Evolutionary conservation across 805 yeast species (phyloP).

Genomic region (Clavispora vitiphila): DNA sequence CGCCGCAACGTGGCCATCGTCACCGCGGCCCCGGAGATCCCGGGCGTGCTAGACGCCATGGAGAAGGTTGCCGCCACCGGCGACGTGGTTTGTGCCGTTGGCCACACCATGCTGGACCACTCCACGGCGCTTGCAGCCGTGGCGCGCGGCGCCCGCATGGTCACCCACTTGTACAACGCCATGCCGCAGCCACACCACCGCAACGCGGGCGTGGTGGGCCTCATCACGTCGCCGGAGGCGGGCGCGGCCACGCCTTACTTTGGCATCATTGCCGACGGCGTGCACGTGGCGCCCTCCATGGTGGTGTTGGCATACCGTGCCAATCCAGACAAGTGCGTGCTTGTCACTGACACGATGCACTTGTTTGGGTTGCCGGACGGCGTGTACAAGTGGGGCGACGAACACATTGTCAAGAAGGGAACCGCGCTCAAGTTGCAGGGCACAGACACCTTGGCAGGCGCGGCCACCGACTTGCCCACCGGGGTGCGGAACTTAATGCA

Average conservation of each 20-base stretch:
- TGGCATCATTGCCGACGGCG: conserved; percentile 55
- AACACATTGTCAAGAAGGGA: conserved; percentile 46
- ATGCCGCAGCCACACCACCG: conserved; percentile 61
- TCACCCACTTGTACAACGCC: conserved; percentile 58
- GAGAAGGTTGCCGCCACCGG: conserved; percentile 23
- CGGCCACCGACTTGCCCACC: conserved; percentile 50
- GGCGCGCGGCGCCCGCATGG: conserved; percentile 51
- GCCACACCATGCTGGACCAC: conserved; percentile 43
- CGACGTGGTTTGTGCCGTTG: conserved; percentile 40
- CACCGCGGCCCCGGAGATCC: conserved; percentile 51
- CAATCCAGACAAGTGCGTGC: conserved; percentile 47
- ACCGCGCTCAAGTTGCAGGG: conserved; percentile 43
- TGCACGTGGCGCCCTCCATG: conserved; percentile 54
- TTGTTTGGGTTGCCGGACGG: conserved; percentile 56
- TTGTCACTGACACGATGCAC: conserved; percentile 58
- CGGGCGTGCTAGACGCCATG: conserved; percentile 41
- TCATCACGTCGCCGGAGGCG: conserved; percentile 28
- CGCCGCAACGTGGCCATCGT: conserved; percentile 35
- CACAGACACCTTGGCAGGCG: conserved; percentile 56
- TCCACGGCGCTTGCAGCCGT: conserved; percentile 40
- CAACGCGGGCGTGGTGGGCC: conserved; percentile 53
- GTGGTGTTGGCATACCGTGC: conserved; percentile 46
- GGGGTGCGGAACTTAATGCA: conserved; percentile 46
- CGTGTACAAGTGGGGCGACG: conserved; percentile 47
- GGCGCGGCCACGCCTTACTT: conserved; percentile 37